A percentile compares a stretch with the other conserved stretches of the same genome.
These are phyloP conservation scores for Populus simonii DNA, from an alignment of 345 rosid species.

Conservation along the genomic window DNA sequence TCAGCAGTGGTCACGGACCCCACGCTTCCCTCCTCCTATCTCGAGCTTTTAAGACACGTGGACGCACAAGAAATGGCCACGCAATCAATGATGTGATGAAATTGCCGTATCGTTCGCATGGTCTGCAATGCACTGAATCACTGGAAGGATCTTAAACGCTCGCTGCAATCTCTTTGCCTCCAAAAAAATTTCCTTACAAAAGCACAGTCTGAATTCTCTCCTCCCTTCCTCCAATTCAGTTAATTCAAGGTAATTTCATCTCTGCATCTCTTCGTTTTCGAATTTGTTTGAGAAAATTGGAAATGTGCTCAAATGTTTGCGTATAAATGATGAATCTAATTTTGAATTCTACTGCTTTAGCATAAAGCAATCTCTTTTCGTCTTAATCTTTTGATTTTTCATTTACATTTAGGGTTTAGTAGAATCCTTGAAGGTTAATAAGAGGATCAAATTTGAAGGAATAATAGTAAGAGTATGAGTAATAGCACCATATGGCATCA, in stretches of 20 bases:
- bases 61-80: constrained; percentile 26
- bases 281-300: not conserved
- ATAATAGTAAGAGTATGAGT: constrained; percentile 52
- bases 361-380: not conserved
- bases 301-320: not conserved
- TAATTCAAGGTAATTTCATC: not conserved
- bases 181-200: not conserved
- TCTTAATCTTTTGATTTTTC: not conserved
- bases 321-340: not conserved
- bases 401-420: constrained; percentile 14
- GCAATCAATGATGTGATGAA: constrained; percentile 29
- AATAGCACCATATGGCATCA: constrained; percentile 50
- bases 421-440: constrained; percentile 34
- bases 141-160: not conserved
- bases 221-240: not conserved
- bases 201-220: not conserved
- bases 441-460: constrained; percentile 22
- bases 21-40: not conserved
- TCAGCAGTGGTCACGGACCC: constrained; percentile 3
- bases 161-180: not conserved
- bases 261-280: not conserved
- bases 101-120: not conserved
- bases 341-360: not conserved
- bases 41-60: constrained; percentile 28
- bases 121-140: constrained; percentile 2